A percentile compares a stretch with the other conserved stretches of the same genome.
Conservation (phyloP, 495 filamentous ascomycete species). For the Cercophora samala region DNA sequence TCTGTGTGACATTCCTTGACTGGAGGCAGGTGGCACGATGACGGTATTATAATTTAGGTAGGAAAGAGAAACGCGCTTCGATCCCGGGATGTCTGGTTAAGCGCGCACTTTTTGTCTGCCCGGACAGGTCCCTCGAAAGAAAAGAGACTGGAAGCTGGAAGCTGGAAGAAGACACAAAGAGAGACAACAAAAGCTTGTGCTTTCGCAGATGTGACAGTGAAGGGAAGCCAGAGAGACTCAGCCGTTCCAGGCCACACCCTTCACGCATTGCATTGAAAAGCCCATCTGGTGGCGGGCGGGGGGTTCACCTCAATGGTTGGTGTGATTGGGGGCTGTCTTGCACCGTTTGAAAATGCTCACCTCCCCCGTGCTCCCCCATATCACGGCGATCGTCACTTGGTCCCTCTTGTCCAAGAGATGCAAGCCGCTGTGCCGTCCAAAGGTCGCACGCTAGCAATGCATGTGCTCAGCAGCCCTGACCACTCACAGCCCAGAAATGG, state of each 20-base stretch:
- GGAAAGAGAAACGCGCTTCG: neutral
- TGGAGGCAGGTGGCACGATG: neutral
- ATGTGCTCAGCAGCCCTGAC: conserved; percentile 18
- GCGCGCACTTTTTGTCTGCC: conserved; percentile 16
- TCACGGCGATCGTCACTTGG: neutral
- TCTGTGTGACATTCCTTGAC: conserved; percentile 26
- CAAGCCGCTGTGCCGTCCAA: conserved; percentile 10
- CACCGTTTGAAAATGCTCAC: neutral
- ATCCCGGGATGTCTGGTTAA: conserved; percentile 6
- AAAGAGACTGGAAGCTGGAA: neutral
- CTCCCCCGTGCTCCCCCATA: neutral
- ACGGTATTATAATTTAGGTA: neutral
- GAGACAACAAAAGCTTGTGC: neutral
- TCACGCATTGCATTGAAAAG: neutral
- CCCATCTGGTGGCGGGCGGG: conserved; percentile 4
- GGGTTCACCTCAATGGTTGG: neutral
- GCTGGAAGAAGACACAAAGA: neutral
- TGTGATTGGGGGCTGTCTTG: conserved; percentile 15
- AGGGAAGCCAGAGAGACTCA: neutral
- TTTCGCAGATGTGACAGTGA: conserved; percentile 16
- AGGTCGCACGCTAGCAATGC: conserved; percentile 18
- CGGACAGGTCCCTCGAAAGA: neutral
- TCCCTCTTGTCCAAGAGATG: conserved; percentile 7
- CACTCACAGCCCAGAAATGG: conserved; percentile 9
- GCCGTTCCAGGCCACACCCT: neutral